Base-by-base conservation (phyloP, 192 early-diverging fungal species). In the Geranomyces michiganensis region DNA sequence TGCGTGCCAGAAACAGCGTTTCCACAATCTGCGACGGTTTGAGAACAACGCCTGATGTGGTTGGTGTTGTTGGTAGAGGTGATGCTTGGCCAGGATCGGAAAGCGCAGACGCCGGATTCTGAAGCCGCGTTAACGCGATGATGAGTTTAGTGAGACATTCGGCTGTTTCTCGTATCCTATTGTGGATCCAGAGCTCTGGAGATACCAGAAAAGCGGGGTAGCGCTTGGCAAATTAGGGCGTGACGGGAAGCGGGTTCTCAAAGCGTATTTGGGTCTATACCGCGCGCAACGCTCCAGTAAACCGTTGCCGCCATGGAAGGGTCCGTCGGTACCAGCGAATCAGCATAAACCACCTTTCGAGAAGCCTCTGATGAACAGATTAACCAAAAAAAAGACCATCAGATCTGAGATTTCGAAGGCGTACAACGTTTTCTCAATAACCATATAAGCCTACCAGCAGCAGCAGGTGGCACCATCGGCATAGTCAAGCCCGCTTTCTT, bases 271-370 rank as follows among this genome's bases (percentile, higher is more conserved):
- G n/a, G n/a, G n/a, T 29, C 59, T 19, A 65, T 41, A 65, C 64
- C 64, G 19, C n/a, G 15, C n/a, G 64, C 64, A 1, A 30, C 33
- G 22, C 27, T 24, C 67, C 67, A 68, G 22, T 33, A 68, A 0
- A 68, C 45, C 0, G 67, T 68, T n/a, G 67, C 67, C 58, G 67
- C 67, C 5, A 56, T 30, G 15, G 12, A 7, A 26, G 67, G 67
- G 48, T 68, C 48, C 8, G 67, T 27, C 24, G 55, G 13, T 12
- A 32, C 67, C 6, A 68, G 51, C 55, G 55, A 32, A 19, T 68
- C 67, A 1, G 55, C 55, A 22, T 53, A 30, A n/a, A 12, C 22
- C 9, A 55, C 49, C 24, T 68, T 68, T 43, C 24, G 12, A 19
- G 19, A 8, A 17, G 67, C 53, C 48, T 68, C 67, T 68, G 51